Evolutionary conservation across 2,329 filamentous ascomycete species (phyloP).

Genomic region (Fusarium redolens): DNA sequence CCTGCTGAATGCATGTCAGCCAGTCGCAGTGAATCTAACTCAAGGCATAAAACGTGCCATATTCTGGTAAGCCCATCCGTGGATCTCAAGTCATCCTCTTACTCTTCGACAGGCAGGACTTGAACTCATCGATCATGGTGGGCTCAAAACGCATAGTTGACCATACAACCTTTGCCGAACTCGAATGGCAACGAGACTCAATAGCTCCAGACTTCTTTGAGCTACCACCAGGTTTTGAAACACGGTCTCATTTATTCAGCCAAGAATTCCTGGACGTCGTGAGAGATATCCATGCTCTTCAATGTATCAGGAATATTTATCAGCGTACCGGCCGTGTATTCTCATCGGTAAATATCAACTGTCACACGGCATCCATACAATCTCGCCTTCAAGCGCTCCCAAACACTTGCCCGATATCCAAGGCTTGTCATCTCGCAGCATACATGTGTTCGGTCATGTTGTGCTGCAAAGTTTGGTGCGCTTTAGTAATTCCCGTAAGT

Average conservation of each 20-base stretch:
- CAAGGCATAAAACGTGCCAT: slow-evolving; percentile 58
- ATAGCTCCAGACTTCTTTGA: slow-evolving; percentile 45
- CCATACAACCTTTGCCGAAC: slow-evolving; percentile 56
- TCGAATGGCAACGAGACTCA: slow-evolving; percentile 53
- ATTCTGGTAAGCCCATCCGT: slow-evolving; percentile 51
- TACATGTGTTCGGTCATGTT: slow-evolving; percentile 56
- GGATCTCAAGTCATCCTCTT: not conserved
- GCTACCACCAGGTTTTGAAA: slow-evolving; percentile 51
- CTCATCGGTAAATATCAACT: slow-evolving; percentile 51
- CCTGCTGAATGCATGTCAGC: slow-evolving; percentile 50
- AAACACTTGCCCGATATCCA: slow-evolving; percentile 36
- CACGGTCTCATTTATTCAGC: slow-evolving; percentile 37
- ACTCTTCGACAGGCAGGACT: slow-evolving; percentile 52
- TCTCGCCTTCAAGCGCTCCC: slow-evolving; percentile 49
- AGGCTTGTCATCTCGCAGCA: slow-evolving; percentile 53
- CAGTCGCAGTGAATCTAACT: slow-evolving; percentile 46
- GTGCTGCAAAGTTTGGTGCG: slow-evolving; percentile 55
- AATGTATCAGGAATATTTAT: slow-evolving; percentile 51
- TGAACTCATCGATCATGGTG: slow-evolving; percentile 54
- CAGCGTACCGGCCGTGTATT: slow-evolving; percentile 27
- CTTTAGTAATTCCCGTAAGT: slow-evolving; percentile 53
- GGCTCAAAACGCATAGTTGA: slow-evolving; percentile 54
- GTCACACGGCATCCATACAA: slow-evolving; percentile 56
- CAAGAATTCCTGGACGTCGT: slow-evolving; percentile 51
- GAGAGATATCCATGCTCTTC: slow-evolving; percentile 53